Evolutionary conservation across 805 yeast genomes (phyloP).

Genomic region (Clavispora fructus): DNA sequence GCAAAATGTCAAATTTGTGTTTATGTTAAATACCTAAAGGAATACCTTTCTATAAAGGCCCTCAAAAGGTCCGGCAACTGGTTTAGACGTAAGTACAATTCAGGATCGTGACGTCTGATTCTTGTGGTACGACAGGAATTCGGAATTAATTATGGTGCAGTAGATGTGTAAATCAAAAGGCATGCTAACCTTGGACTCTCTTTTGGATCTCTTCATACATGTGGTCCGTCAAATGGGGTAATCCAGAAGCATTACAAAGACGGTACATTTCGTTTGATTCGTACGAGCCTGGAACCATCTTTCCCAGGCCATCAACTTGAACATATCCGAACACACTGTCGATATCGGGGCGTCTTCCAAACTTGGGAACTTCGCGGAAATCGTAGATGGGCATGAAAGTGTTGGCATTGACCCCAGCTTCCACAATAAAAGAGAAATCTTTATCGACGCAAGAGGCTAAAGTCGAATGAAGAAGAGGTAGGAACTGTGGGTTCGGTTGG

Average conservation of each 20-base stretch:
- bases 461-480: conserved; percentile 22
- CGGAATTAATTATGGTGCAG: too few relatives aligned
- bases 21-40: too few relatives aligned
- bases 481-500: conserved; percentile 22
- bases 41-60: too few relatives aligned
- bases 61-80: too few relatives aligned
- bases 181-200: conserved; percentile 2
- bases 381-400: conserved; percentile 69
- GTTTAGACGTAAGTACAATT: background rate
- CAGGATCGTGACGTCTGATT: too few relatives aligned
- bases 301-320: conserved; percentile 49
- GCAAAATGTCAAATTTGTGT: too few relatives aligned
- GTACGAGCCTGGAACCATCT: conserved; percentile 50
- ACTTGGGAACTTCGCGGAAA: conserved; percentile 57
- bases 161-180: background rate
- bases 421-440: conserved; percentile 53
- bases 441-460: conserved; percentile 18
- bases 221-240: conserved; percentile 15
- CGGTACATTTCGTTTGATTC: conserved; percentile 59
- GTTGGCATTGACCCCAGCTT: conserved; percentile 48
- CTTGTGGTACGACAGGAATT: too few relatives aligned
- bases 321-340: conserved; percentile 71
- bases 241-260: conserved; percentile 29
- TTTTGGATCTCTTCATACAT: conserved; percentile 12
- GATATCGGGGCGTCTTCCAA: conserved; percentile 63